Conservation (phyloP, 1,284 basidiomycete species). For the Coriolopsis trogii region DNA sequence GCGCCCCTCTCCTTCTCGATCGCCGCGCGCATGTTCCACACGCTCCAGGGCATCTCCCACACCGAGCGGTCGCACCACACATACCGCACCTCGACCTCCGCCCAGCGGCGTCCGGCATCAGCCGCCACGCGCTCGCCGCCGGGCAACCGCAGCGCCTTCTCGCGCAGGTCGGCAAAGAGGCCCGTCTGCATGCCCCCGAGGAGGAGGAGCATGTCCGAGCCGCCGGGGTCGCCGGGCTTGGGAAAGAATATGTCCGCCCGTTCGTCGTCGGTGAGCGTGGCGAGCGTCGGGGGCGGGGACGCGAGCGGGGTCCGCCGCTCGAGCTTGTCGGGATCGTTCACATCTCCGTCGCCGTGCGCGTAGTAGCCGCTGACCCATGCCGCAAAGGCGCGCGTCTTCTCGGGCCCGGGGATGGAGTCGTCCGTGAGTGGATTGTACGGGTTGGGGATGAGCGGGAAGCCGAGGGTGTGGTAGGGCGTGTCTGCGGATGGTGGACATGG, state of each 20-base stretch:
- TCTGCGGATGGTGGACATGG: neutral
- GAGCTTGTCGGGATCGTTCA: too few relatives aligned
- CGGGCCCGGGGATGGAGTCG: neutral
- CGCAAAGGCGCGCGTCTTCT: neutral
- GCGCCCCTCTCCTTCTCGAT: slow-evolving; percentile 2
- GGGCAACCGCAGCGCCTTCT: neutral
- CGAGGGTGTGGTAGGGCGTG: neutral
- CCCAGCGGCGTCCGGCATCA: neutral
- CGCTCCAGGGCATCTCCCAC: slow-evolving; percentile 12
- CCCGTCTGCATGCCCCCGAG: slow-evolving; percentile 1
- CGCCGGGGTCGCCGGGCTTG: slow-evolving; percentile 6
- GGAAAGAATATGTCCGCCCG: slow-evolving; percentile 4
- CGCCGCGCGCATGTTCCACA: slow-evolving; percentile 3
- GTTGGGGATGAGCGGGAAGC: neutral
- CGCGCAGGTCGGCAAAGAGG: neutral
- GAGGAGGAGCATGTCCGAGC: slow-evolving; percentile 7
- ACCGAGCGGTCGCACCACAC: slow-evolving; percentile 15
- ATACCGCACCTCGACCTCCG: slow-evolving; percentile 15
- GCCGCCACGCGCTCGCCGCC: neutral
- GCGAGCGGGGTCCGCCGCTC: slow-evolving; percentile 4
- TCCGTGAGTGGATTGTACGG: slow-evolving; percentile 12
- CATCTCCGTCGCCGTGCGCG: slow-evolving; percentile 16
- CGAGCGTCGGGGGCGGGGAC: slow-evolving; percentile 15
- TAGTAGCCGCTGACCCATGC: slow-evolving; percentile 17
- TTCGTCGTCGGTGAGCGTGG: slow-evolving; percentile 17